Conservation (phyloP, 192 early-diverging fungal genomes). For the Piromyces finnis region DNA sequence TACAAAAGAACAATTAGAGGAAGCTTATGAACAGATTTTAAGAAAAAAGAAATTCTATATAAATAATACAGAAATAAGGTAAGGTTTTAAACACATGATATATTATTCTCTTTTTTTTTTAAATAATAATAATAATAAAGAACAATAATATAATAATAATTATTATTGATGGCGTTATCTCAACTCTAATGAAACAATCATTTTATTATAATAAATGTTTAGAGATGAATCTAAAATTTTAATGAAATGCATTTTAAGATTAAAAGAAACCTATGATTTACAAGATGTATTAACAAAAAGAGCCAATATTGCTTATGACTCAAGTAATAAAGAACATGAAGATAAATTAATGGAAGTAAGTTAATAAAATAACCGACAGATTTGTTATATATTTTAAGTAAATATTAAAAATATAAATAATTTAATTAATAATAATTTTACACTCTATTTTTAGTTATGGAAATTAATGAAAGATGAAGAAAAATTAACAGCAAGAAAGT, state of each 20-base stretch:
- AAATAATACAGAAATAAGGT: not conserved
- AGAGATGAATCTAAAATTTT: not conserved
- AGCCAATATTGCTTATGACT: not conserved
- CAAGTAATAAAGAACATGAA: not conserved
- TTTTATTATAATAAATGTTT: too few relatives aligned
- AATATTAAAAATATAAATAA: too few relatives aligned
- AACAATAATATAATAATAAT: too few relatives aligned
- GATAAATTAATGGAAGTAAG: not conserved
- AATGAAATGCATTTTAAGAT: not conserved
- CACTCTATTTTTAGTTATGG: constrained; percentile 26
- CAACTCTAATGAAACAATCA: too few relatives aligned
- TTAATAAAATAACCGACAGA: not conserved
- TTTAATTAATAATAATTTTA: not conserved
- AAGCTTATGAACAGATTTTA: not conserved
- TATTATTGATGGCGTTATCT: too few relatives aligned
- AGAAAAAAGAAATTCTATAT: not conserved
- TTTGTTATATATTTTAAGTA: too few relatives aligned
- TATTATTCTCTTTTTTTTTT: too few relatives aligned
- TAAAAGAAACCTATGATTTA: not conserved
- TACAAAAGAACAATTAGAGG: not conserved
- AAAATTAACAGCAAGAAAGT: constrained; percentile 16
- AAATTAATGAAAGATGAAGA: constrained; percentile 31
- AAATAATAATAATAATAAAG: too few relatives aligned
- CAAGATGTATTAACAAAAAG: not conserved
- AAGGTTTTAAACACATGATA: too few relatives aligned